Percentiles rank a stretch among this genome's conserved stretches.
Conservation (phyloP, 2,329 filamentous ascomycete species). For the Ceratocystis variospora region DNA sequence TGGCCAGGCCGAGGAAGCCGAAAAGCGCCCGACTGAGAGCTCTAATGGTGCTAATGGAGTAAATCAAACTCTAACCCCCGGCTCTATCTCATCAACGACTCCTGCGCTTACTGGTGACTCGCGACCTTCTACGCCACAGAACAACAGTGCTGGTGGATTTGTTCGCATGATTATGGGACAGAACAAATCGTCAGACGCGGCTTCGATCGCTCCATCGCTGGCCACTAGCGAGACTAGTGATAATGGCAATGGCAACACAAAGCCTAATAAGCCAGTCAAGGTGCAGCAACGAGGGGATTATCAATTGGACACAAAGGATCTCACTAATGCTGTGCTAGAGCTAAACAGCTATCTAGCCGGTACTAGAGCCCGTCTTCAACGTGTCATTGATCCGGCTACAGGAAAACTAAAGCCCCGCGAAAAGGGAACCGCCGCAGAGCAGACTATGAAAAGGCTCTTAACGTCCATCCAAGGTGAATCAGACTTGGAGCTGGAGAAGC, state of each 20-base stretch:
- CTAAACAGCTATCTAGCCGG: constrained; percentile 81
- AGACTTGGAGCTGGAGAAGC: constrained; percentile 51
- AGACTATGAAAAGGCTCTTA: constrained; percentile 38
- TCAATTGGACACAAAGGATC: constrained; percentile 62
- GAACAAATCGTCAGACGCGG: constrained; percentile 16
- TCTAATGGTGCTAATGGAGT: constrained; percentile 3
- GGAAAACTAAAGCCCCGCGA: constrained; percentile 45
- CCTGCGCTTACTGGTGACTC: constrained; percentile 5
- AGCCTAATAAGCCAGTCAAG: constrained; percentile 25
- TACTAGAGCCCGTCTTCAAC: constrained; percentile 54
- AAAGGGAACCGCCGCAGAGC: constrained; percentile 32
- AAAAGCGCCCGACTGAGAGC: constrained; percentile 20
- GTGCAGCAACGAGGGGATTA: constrained; percentile 37
- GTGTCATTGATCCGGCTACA: constrained; percentile 47
- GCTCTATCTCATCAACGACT: background rate
- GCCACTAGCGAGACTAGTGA: constrained; percentile 41
- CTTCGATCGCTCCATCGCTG: constrained; percentile 30
- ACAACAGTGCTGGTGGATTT: constrained; percentile 31
- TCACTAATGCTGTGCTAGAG: constrained; percentile 67
- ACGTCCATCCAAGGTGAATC: constrained; percentile 36
- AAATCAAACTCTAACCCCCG: background rate
- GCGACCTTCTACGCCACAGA: constrained; percentile 14
- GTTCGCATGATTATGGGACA: constrained; percentile 39
- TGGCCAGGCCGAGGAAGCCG: constrained; percentile 21
- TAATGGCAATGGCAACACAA: constrained; percentile 32